Base-by-base conservation (phyloP, 73 alveolate species). In the Tetrahymena malaccensis region DNA sequence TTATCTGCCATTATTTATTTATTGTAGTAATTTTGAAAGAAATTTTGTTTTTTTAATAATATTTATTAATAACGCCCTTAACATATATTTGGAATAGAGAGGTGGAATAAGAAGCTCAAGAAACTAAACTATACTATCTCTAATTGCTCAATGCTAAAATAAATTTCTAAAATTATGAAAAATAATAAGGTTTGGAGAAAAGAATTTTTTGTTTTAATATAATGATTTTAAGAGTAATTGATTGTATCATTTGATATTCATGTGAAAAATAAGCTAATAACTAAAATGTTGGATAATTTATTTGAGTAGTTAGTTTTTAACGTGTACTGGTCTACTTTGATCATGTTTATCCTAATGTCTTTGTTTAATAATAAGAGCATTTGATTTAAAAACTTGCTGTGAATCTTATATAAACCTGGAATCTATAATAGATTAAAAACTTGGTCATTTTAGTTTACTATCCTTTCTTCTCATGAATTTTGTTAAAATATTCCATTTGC, bases 81-180 rank as follows among this genome's bases (percentile, higher is more conserved):
- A 70, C 89, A 70, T 70, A 70, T 70, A 70, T 70, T 50, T 70
- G 89, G 89, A 70, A 27, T 25, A 70, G 43, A 70, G 89, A 70
- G 89, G 89, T 70, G 89, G 89, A 70, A 70, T 70, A 70, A 70
- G 89, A 70, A 70, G 89, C 89, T 70, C 89, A 70, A 70, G 89
- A 70, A 70, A 70, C 89, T 70, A 70, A 25, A 70, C 89, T 25
- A 70, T 25, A 70, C 89, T 70, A 70, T 70, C 89, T 70, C 43
- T 19, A 70, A 70, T 70, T 70, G 89, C 89, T 70, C 89, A 70
- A 70, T 70, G 89, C 89, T 70, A 70, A 70, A 70, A 70, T 70
- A 27, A 70, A 27, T 7, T 70, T 70, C 89, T 70, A n/a, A 70
- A 27, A n/a, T 70, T 25, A 27, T 70, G 15, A 31, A 70, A 70